Evolutionary conservation across 2,329 filamentous ascomycete species (phyloP).

Genomic region (Hymenoscyphus infarciens): DNA sequence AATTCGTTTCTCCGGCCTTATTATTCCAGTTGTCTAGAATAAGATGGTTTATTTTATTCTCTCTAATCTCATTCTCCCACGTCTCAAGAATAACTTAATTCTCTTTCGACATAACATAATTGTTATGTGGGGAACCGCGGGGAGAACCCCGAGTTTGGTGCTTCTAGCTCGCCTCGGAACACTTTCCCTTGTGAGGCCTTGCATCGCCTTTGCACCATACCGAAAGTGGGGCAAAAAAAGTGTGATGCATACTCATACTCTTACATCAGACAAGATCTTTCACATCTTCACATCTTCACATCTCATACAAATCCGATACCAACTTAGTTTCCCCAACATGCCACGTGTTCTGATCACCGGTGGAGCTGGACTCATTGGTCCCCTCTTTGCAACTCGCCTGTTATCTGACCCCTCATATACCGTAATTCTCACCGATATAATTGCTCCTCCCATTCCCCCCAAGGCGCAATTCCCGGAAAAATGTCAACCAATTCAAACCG

Average conservation of each 20-base stretch:
- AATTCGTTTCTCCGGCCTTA: too few relatives aligned
- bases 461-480: slow-evolving; percentile 31
- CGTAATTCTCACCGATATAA: slow-evolving; percentile 55
- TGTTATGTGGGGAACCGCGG: not conserved
- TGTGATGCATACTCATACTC: not conserved
- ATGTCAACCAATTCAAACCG: slow-evolving; percentile 30
- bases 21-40: too few relatives aligned
- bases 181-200: slow-evolving; percentile 5
- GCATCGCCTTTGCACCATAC: too few relatives aligned
- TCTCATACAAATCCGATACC: not conserved
- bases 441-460: slow-evolving; percentile 48
- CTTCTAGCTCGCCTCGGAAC: not conserved
- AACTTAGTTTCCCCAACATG: not conserved
- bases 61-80: too few relatives aligned
- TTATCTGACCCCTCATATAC: slow-evolving; percentile 44
- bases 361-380: slow-evolving; percentile 61
- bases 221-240: not conserved
- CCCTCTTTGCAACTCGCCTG: slow-evolving; percentile 54
- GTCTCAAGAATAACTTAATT: too few relatives aligned
- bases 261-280: not conserved
- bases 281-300: not conserved
- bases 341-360: slow-evolving; percentile 57
- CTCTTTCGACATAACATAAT: too few relatives aligned
- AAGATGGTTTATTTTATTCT: too few relatives aligned
- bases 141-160: slow-evolving; percentile 1